These are phyloP conservation scores for Suillus bovinus DNA, from an alignment of 768 basidiomycete species.

Conservation along the genomic window DNA sequence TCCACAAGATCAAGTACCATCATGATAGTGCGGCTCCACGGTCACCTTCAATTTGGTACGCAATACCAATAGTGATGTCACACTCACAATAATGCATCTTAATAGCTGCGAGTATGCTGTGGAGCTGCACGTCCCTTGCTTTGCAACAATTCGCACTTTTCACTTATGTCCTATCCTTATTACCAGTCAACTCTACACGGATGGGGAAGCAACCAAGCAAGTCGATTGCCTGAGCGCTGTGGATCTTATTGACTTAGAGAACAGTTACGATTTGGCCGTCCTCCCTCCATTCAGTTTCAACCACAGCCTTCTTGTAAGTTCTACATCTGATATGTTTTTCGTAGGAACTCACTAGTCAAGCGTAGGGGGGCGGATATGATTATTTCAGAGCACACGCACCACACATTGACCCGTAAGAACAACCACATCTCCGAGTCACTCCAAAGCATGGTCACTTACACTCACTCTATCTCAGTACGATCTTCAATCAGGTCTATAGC, in stretches of 20 bases:
- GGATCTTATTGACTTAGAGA: slow-evolving; percentile 1
- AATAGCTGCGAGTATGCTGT: neutral
- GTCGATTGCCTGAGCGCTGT: neutral
- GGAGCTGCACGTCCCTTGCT: neutral
- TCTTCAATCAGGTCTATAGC: slow-evolving; percentile 40
- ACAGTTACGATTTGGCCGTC: slow-evolving; percentile 35
- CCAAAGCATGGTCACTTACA: neutral
- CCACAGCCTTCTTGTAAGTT: slow-evolving; percentile 57
- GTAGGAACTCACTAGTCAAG: slow-evolving; percentile 3
- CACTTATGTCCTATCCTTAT: slow-evolving; percentile 46
- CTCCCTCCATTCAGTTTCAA: slow-evolving; percentile 35
- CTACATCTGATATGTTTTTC: slow-evolving; percentile 7
- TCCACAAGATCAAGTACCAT: neutral
- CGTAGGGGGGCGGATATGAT: slow-evolving; percentile 61
- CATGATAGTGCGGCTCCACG: neutral
- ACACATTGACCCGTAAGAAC: slow-evolving; percentile 17
- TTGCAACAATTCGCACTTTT: neutral
- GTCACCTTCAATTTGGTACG: neutral
- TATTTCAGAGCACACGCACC: slow-evolving; percentile 63
- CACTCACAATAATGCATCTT: no score
- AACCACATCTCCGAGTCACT: neutral
- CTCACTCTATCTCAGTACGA: slow-evolving; percentile 23
- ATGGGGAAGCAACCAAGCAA: slow-evolving; percentile 49
- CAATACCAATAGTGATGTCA: neutral
- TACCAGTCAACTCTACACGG: slow-evolving; percentile 42